Evolutionary conservation across 495 filamentous ascomycete genomes (phyloP), one percentile per base, ranked within the genome.

Genomic region (Massariosphaeria phaeospora): DNA sequence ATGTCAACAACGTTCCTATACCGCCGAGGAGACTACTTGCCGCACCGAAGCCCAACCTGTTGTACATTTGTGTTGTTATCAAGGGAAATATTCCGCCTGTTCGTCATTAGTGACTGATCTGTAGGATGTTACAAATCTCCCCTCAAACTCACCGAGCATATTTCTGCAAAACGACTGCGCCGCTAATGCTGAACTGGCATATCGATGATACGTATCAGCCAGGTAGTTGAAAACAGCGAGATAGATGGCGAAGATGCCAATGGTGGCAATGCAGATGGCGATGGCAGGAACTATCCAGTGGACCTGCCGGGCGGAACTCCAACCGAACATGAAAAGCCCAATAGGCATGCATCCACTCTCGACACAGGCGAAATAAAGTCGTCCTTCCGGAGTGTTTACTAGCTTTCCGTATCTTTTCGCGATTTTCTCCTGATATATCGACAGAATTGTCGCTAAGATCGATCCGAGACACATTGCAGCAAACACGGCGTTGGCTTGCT

Each of bases 181-280:
- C 1, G 91, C 91, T 39, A 96, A 73, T 2, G 91, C 91, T 8
- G 86, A 93, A 48, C 82, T 88, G 1, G 91, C 88, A 61, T 88
- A 95, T 0, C 78, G 74, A 65, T 89, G 84, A 67, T 95, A 97
- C 1, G 80, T 85, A 68, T 96, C 91, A n/a, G 90, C 89, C 12
- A 96, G 77, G 59, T 96, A 96, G 62, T 96, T 97, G 72, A 96
- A 96, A 0, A 88, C 84, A 1, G 91, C 87, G 6, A 97, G 75
- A 65, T 96, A 96, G 38, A 96, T 81, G 35, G 81, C 83, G 65
- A 88, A 89, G 46, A 97, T 94, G 9, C 91, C 91, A 75, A 95
- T 87, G 0, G 85, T 94, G 2, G 88, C 83, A 52, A 84, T 79
- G 0, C 72, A 79, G 41, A 96, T 74, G 0, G 80, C 84, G 17